Evolutionary conservation across 257 asterid species (phyloP).

Genomic region (Primulina tabacum): DNA sequence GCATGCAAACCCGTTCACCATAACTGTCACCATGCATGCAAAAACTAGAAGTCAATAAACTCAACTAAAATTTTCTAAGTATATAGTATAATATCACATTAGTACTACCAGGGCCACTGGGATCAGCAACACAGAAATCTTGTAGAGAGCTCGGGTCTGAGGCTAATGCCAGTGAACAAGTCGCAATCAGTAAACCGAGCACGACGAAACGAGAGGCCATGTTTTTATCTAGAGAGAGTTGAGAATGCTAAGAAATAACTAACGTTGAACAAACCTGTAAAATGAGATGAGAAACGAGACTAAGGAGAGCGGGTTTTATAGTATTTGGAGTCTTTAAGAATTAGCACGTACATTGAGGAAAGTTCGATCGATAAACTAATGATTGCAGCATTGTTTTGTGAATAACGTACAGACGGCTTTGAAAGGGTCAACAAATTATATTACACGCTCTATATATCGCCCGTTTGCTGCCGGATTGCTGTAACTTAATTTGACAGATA

Average conservation of each 20-base stretch:
- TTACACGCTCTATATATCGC: background rate
- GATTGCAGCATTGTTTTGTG: background rate
- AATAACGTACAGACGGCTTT: background rate
- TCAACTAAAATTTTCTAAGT: background rate
- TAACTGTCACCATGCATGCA: conserved; percentile 17
- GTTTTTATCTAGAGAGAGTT: background rate
- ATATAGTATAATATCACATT: background rate
- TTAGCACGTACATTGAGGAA: background rate
- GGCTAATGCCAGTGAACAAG: conserved; percentile 8
- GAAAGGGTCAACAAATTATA: background rate
- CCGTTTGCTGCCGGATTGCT: background rate
- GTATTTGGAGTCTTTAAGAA: background rate
- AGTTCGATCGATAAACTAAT: background rate
- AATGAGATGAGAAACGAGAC: background rate
- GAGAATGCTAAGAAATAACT: background rate
- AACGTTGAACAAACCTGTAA: background rate
- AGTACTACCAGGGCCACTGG: conserved; percentile 18
- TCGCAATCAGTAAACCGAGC: conserved; percentile 11
- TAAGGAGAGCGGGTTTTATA: background rate
- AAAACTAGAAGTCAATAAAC: no score
- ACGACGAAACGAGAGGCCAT: conserved; percentile 12
- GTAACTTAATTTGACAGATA: background rate
- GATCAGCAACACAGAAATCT: conserved; percentile 32
- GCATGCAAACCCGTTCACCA: conserved; percentile 21
- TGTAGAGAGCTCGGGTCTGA: conserved; percentile 31